A percentile compares a stretch with the other conserved stretches of the same genome.
phyloP scores from a whole-genome alignment of 257 asterid species.

The Scutellaria galericulata region DNA sequence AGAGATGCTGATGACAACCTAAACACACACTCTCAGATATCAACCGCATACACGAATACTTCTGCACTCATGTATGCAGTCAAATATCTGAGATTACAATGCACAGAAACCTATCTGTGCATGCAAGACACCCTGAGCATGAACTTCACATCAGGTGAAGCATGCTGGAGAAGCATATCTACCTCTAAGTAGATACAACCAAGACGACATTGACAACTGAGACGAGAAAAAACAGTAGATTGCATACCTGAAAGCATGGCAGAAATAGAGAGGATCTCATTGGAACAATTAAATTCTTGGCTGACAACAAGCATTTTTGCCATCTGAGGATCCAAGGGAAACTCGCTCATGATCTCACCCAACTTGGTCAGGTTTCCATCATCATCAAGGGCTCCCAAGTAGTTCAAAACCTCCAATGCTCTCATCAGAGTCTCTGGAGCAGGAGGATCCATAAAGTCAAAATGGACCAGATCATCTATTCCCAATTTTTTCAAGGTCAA shows the following conservation, averaged over 20 bases:
- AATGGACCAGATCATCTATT: constrained; percentile 90
- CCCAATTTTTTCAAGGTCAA: constrained; percentile 91
- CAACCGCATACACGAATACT: constrained; percentile 56
- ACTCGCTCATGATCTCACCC: constrained; percentile 95
- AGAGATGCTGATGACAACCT: constrained; percentile 96
- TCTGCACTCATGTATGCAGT: constrained; percentile 48
- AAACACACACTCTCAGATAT: constrained; percentile 60
- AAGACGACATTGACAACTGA: constrained; percentile 39
- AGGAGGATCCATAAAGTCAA: constrained; percentile 99
- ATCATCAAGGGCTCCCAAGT: constrained; percentile 92
- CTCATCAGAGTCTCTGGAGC: constrained; percentile 97
- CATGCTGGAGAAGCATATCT: constrained; percentile 38
- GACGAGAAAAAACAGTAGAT: constrained; percentile 24
- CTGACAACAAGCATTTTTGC: constrained; percentile 95
- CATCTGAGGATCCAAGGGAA: constrained; percentile 98
- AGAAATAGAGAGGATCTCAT: constrained; percentile 87
- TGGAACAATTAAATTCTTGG: constrained; percentile 87
- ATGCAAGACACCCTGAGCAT: constrained; percentile 43
- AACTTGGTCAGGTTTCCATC: constrained; percentile 89
- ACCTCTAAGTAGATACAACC: constrained; percentile 36
- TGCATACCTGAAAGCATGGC: constrained; percentile 97
- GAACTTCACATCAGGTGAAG: constrained; percentile 51
- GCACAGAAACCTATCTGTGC: constrained; percentile 51
- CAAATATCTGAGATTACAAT: constrained; percentile 44
- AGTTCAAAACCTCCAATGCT: constrained; percentile 93